phyloP scores from a whole-genome alignment of 2,329 filamentous ascomycete species.

The Shiraia sp. region DNA sequence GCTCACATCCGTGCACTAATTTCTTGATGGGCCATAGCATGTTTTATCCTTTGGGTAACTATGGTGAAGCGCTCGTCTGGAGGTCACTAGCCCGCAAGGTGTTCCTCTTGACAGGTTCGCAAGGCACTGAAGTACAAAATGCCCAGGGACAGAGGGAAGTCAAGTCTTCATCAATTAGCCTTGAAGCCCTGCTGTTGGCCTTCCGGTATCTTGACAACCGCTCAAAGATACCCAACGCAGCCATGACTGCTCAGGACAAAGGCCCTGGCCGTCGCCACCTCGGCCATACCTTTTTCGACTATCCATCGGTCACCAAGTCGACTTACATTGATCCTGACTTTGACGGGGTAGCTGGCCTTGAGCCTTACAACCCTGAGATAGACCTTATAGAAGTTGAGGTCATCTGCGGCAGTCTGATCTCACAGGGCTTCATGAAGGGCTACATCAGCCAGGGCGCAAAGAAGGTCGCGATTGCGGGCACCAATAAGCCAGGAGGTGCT shows the following conservation, averaged over 20 bases:
- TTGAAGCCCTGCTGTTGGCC: constrained; percentile 67
- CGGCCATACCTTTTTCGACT: constrained; percentile 52
- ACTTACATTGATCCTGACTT: constrained; percentile 53
- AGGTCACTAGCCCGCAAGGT: constrained; percentile 76
- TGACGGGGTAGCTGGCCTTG: constrained; percentile 36
- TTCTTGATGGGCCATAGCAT: constrained; percentile 80
- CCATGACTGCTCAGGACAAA: constrained; percentile 31
- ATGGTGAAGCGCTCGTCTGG: constrained; percentile 83
- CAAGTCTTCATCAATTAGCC: constrained; percentile 64
- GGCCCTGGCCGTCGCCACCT: constrained; percentile 46
- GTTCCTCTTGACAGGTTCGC: constrained; percentile 78
- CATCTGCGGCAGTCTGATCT: constrained; percentile 74
- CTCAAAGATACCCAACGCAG: constrained; percentile 30
- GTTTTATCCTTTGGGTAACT: constrained; percentile 73
- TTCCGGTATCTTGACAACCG: constrained; percentile 68
- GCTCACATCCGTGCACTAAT: constrained; percentile 32
- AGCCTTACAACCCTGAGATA: constrained; percentile 46
- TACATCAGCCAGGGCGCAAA: constrained; percentile 78
- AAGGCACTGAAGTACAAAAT: constrained; percentile 49
- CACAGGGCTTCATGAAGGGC: constrained; percentile 79
- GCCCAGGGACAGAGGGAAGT: constrained; percentile 50
- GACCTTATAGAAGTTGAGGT: constrained; percentile 72
- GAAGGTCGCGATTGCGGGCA: constrained; percentile 81
- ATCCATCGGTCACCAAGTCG: constrained; percentile 49
- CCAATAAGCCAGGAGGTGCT: constrained; percentile 59